Evolutionary conservation across 371 early-diverging fungal species (phyloP).

Genomic region (Syncephalis plumigaleata): DNA sequence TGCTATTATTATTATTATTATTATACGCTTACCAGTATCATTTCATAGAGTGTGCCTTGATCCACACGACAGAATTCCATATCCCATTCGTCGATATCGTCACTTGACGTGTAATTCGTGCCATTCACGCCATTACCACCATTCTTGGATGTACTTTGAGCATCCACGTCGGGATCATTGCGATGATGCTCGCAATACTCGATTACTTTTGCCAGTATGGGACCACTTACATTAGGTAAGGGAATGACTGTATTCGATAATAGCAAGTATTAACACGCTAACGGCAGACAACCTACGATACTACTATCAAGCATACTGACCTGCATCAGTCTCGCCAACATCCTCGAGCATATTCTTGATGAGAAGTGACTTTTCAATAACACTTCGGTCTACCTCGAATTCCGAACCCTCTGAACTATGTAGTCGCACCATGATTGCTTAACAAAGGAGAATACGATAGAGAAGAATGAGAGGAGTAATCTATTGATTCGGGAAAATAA

Average conservation of each 20-base stretch:
- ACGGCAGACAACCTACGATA: no score
- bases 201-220: conserved; percentile 59
- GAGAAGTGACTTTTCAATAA: conserved; percentile 55
- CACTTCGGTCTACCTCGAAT: conserved; percentile 48
- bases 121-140: conserved; percentile 25
- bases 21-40: conserved; percentile 31
- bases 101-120: conserved; percentile 18
- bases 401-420: conserved; percentile 49
- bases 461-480: no score
- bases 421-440: conserved; percentile 20
- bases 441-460: no score
- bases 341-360: conserved; percentile 76
- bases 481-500: no score
- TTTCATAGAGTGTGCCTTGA: conserved; percentile 76
- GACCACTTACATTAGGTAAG: conserved; percentile 73
- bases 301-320: no score
- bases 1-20: not conserved
- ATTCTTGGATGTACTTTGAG: conserved; percentile 1
- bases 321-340: conserved; percentile 31
- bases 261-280: no score
- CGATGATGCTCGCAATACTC: conserved; percentile 74
- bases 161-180: conserved; percentile 27
- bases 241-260: conserved; percentile 30
- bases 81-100: conserved; percentile 67
- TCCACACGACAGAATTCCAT: conserved; percentile 67